A percentile compares a stretch with the other conserved stretches of the same genome.
Evolutionary conservation across 1,139 yeast species (phyloP).

Genomic region (Blastobotrys aristatus): DNA sequence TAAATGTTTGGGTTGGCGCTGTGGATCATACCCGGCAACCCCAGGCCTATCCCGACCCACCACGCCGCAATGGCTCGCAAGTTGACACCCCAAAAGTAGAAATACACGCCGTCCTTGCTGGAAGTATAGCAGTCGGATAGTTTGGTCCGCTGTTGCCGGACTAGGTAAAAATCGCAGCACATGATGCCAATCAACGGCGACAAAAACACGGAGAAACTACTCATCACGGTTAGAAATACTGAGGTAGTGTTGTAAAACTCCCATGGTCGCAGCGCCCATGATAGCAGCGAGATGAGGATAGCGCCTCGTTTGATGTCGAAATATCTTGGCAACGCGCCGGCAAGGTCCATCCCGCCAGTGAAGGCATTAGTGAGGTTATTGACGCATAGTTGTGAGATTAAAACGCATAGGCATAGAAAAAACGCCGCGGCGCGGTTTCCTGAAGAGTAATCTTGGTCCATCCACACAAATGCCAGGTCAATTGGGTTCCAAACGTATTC

Average conservation of each 20-base stretch:
- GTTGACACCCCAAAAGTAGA: conserved; percentile 40
- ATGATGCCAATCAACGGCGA: conserved; percentile 43
- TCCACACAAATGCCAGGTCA: conserved; percentile 20
- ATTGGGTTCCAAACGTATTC: conserved; percentile 19
- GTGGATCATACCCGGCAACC: conserved; percentile 42
- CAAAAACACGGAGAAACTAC: conserved; percentile 43
- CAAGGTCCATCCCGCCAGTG: conserved; percentile 50
- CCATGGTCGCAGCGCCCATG: conserved; percentile 43
- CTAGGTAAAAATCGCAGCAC: conserved; percentile 40
- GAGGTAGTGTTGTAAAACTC: conserved; percentile 42
- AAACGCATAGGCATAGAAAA: conserved; percentile 44
- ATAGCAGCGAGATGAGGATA: conserved; percentile 43
- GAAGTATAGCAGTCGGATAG: conserved; percentile 39
- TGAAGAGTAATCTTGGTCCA: conserved; percentile 17
- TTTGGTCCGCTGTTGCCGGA: conserved; percentile 33
- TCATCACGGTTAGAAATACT: conserved; percentile 40
- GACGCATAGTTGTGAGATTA: conserved; percentile 44
- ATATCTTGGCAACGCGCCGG: conserved; percentile 46
- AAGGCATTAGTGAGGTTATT: conserved; percentile 48
- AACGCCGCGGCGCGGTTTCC: conserved; percentile 38
- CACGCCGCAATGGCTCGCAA: conserved; percentile 43
- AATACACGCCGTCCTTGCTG: conserved; percentile 38
- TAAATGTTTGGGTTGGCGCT: conserved; percentile 32
- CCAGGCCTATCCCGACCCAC: conserved; percentile 40
- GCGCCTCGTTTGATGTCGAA: conserved; percentile 51